These are phyloP conservation scores for Cunninghamia lanceolata DNA, from an alignment of 75 land plant species.

Conservation along the genomic window DNA sequence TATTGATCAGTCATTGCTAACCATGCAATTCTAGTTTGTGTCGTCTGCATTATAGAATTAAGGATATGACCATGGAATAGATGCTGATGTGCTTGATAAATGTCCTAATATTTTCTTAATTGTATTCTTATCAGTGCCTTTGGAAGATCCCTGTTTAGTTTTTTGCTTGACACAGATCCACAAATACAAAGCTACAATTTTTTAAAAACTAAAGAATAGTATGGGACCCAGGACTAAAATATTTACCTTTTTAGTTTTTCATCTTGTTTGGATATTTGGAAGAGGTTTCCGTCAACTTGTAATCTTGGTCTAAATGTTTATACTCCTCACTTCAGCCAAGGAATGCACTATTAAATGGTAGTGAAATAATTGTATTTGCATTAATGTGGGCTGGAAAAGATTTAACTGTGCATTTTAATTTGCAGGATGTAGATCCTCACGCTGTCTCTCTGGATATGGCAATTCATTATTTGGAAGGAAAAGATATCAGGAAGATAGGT, in stretches of 20 bases:
- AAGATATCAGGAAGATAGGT: background rate
- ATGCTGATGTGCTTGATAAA: background rate
- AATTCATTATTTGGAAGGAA: background rate
- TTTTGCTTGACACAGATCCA: background rate
- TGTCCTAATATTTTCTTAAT: background rate
- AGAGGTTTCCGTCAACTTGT: background rate
- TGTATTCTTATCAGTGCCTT: background rate
- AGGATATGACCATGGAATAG: background rate
- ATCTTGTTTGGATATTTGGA: background rate
- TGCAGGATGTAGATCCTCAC: conserved; percentile 1
- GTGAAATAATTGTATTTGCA: background rate
- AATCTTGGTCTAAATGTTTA: background rate
- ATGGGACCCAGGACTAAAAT: background rate
- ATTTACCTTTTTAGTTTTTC: background rate
- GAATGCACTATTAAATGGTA: background rate
- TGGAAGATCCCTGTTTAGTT: background rate
- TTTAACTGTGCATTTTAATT: background rate
- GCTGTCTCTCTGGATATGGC: background rate
- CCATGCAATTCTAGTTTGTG: background rate
- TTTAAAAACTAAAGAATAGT: background rate
- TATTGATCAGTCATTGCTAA: background rate
- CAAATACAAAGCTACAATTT: background rate
- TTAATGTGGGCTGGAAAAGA: background rate
- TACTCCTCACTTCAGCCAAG: background rate
- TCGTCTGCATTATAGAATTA: background rate